These are phyloP conservation scores for Colletotrichum acutatum DNA, from an alignment of 2,329 filamentous ascomycete genomes.

Conservation along the genomic window DNA sequence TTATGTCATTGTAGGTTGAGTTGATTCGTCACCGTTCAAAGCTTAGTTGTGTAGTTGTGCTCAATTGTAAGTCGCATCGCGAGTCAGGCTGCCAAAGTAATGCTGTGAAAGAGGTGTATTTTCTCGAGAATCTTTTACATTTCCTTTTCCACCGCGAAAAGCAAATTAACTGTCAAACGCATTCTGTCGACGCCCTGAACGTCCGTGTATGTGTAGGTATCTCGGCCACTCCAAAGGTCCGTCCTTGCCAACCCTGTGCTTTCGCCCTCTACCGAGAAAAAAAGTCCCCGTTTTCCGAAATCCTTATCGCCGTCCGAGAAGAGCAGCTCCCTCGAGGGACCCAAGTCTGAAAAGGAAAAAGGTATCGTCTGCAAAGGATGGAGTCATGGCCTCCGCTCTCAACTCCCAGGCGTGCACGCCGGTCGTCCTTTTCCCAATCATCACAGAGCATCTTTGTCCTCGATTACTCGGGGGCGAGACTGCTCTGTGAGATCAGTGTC, in stretches of 20 bases:
- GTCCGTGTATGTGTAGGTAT: constrained; percentile 34
- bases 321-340: constrained; percentile 4
- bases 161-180: constrained; percentile 17
- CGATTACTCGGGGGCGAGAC: background rate
- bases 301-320: constrained; percentile 3
- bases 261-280: constrained; percentile 26
- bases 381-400: background rate
- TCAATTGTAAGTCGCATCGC: background rate
- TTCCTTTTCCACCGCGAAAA: constrained; percentile 7
- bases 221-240: constrained; percentile 19
- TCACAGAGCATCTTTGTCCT: background rate
- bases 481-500: background rate
- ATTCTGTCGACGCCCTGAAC: constrained; percentile 31
- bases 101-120: background rate
- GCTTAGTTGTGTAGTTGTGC: background rate
- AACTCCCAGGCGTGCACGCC: background rate
- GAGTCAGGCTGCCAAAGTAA: background rate
- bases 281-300: constrained; percentile 15
- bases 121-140: constrained; percentile 25
- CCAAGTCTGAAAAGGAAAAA: constrained; percentile 17
- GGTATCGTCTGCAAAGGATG: background rate
- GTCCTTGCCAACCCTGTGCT: constrained; percentile 16
- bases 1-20: background rate
- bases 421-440: background rate
- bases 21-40: background rate